A percentile compares a stretch with the other conserved stretches of the same genome.
phyloP scores from a whole-genome alignment of 345 rosid genomes.

The Raphanus sativus region DNA sequence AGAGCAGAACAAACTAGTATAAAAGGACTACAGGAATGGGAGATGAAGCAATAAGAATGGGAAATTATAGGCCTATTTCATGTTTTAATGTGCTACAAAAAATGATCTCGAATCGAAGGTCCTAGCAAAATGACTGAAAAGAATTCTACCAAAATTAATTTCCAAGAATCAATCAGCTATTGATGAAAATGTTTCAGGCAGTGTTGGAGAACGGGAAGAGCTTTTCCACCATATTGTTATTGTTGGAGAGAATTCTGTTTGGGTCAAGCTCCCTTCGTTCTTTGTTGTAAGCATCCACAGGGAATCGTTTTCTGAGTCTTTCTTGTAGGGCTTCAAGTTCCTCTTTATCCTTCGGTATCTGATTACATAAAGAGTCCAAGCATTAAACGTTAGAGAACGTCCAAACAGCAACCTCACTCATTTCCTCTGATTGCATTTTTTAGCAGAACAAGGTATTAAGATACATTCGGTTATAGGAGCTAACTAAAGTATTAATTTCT shows the following conservation, averaged over 20 bases:
- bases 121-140: neutral
- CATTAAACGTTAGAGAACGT: too few species aligned
- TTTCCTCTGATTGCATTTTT: neutral
- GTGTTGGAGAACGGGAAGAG: constrained; percentile 65
- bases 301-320: constrained; percentile 68
- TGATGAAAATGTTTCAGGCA: constrained; percentile 37
- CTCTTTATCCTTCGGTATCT: constrained; percentile 91
- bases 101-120: neutral
- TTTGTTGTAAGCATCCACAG: constrained; percentile 65
- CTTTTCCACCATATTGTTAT: constrained; percentile 73
- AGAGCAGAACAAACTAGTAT: neutral
- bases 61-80: neutral
- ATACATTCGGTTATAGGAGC: neutral
- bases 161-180: neutral
- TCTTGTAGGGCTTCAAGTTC: constrained; percentile 76
- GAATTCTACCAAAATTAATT: neutral
- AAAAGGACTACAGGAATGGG: neutral
- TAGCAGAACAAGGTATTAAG: neutral
- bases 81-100: neutral
- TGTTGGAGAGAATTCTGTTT: constrained; percentile 80
- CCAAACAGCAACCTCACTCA: neutral
- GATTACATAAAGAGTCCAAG: constrained; percentile 1
- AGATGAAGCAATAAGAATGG: neutral
- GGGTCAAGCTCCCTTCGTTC: constrained; percentile 84
- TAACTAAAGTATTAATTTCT: neutral